Percentiles rank a stretch among this genome's conserved stretches.
These are phyloP conservation scores for Rhizophlyctis rosea DNA, from an alignment of 192 early-diverging fungal species.

Conservation along the genomic window DNA sequence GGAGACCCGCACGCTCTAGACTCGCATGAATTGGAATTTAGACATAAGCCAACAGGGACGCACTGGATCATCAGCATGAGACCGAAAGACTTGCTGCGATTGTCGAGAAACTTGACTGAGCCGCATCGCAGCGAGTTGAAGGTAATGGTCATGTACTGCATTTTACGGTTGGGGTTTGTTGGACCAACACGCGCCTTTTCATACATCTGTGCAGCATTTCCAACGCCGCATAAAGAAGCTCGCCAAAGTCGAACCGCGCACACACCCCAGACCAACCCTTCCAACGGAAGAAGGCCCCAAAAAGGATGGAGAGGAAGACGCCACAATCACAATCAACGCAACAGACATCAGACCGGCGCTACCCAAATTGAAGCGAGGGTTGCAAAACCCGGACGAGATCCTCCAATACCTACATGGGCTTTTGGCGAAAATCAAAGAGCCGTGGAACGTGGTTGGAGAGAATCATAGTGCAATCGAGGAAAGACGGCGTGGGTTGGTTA, in stretches of 20 bases:
- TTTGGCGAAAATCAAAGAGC: slow-evolving; percentile 22
- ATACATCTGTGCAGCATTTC: neutral
- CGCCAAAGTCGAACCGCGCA: neutral
- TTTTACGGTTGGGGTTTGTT: no score
- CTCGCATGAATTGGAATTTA: slow-evolving; percentile 22
- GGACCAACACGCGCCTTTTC: no score
- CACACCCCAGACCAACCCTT: no score
- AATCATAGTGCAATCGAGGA: slow-evolving; percentile 20
- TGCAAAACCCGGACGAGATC: slow-evolving; percentile 6
- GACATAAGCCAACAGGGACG: slow-evolving; percentile 18
- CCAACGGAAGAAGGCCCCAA: no score
- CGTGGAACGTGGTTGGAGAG: slow-evolving; percentile 23
- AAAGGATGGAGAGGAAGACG: neutral
- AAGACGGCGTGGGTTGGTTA: slow-evolving; percentile 19
- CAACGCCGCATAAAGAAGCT: neutral
- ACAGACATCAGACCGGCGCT: slow-evolving; percentile 6
- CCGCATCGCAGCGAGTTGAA: slow-evolving; percentile 13
- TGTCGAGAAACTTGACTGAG: slow-evolving; percentile 15
- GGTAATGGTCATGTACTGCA: no score
- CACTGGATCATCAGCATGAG: slow-evolving; percentile 27
- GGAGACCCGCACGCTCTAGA: slow-evolving; percentile 13
- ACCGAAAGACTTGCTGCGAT: slow-evolving; percentile 23
- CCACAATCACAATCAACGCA: neutral
- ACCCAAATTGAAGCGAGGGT: neutral
- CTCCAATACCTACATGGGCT: slow-evolving; percentile 16